Percentiles rank a stretch among this genome's conserved stretches.
phyloP scores from a whole-genome alignment of 1,139 yeast species.

The Sugiyamaella novakii region DNA sequence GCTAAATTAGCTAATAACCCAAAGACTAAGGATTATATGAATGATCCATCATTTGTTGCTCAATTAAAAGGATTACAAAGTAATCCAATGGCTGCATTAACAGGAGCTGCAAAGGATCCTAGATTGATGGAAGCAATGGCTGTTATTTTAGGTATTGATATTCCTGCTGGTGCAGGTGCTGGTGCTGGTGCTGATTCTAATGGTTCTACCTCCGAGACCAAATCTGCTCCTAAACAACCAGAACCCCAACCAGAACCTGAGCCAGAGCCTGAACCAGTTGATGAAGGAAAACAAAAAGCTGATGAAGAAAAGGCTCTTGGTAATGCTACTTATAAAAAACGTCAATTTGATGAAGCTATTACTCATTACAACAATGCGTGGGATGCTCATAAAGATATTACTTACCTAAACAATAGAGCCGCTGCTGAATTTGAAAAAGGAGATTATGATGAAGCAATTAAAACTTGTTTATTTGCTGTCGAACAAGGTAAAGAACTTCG shows the following conservation, averaged over 20 bases:
- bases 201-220: constrained; percentile 5
- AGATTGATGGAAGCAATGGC: constrained; percentile 89
- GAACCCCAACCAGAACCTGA: constrained; percentile 31
- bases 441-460: constrained; percentile 80
- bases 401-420: constrained; percentile 92
- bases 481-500: constrained; percentile 87
- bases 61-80: constrained; percentile 66
- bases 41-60: constrained; percentile 80
- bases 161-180: constrained; percentile 44
- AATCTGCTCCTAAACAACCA: constrained; percentile 33
- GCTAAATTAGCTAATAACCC: constrained; percentile 79
- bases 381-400: constrained; percentile 79
- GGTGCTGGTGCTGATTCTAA: constrained; percentile 26
- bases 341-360: constrained; percentile 92
- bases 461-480: constrained; percentile 78
- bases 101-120: constrained; percentile 71
- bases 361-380: constrained; percentile 84
- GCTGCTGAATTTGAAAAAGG: constrained; percentile 98
- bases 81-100: constrained; percentile 70
- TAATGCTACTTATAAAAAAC: constrained; percentile 80
- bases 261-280: constrained; percentile 40
- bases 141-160: constrained; percentile 77
- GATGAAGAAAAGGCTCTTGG: constrained; percentile 84
- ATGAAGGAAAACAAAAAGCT: constrained; percentile 57
- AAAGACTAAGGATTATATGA: constrained; percentile 81